Evolutionary conservation across 306 rosid genomes (phyloP), one percentile per base, ranked within the genome.

Genomic region (Pyrus betulifolia): DNA sequence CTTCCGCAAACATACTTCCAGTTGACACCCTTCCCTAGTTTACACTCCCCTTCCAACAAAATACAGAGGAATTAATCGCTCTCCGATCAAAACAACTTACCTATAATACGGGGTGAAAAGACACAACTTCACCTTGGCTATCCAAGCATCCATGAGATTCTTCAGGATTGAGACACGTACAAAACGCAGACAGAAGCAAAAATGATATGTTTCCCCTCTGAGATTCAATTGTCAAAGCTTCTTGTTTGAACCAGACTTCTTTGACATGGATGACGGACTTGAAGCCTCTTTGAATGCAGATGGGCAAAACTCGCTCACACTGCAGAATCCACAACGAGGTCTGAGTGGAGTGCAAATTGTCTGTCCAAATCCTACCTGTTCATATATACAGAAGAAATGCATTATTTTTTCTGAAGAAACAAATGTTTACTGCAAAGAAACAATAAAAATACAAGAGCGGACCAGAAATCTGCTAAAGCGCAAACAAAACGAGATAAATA

Each of bases 331-430:
- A 45, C 98, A 94, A 30, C 67, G 84, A 74, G 98, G 97, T 78
- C 97, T 63, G 63, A 87, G 87, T 11, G 98, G 91, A 38, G 93
- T 90, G 77, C 98, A 94, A 35, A 91, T 75, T 6, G 91, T 84
- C 78, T 91, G 87, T 81, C 97, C 98, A 86, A 94, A 94, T 3
- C 94, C 91, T 27, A 93, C 98, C 98, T 90, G 85, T 79, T 79
- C 58, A 78, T 13, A 71, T 28, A 71, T 49, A 11, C 40, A 23
- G 51, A 60, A 10, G 42, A 38, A 38, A 38, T 38, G 42, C 42
- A 38, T 38, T 38, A 38, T 38, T 2, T 38, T 38, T 38, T 38
- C n/a, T 38, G 42, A 38, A 38, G 42, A 38, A 38, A 38, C 42
- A 38, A 38, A 7, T 38, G 1, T 35, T 38, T 38, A 38, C 1